These are phyloP conservation scores for Sisymbrium irio DNA, from an alignment of 345 rosid genomes.

Conservation along the genomic window DNA sequence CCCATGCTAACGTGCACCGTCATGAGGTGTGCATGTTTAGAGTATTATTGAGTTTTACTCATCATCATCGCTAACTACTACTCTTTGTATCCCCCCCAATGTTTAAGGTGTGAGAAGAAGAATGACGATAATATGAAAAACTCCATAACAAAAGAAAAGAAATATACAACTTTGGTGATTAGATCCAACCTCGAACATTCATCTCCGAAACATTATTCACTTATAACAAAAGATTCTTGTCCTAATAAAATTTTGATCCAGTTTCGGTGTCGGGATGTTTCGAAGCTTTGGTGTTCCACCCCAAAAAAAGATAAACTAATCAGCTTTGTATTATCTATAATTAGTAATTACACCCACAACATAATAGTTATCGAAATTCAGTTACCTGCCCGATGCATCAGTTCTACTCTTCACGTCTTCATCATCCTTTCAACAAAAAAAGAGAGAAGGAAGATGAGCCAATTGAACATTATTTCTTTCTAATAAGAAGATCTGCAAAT, in stretches of 20 bases:
- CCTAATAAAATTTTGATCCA: neutral
- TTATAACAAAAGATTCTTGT: neutral
- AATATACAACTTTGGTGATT: neutral
- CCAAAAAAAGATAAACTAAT: slow-evolving; percentile 11
- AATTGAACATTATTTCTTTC: neutral
- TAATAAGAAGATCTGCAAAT: slow-evolving; percentile 30
- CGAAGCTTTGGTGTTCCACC: slow-evolving; percentile 32
- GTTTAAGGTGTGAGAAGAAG: neutral
- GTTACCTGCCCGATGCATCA: slow-evolving; percentile 60
- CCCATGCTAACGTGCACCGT: slow-evolving; percentile 85
- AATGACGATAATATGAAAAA: slow-evolving; percentile 9
- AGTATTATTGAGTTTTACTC: slow-evolving; percentile 36
- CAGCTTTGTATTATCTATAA: neutral
- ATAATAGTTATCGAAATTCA: neutral
- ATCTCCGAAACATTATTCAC: slow-evolving; percentile 40
- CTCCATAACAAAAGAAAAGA: neutral
- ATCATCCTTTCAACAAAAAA: slow-evolving; percentile 20
- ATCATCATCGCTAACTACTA: slow-evolving; percentile 40
- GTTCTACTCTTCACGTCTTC: slow-evolving; percentile 31
- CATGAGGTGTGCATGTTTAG: slow-evolving; percentile 41
- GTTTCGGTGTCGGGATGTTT: slow-evolving; percentile 20
- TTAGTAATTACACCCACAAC: slow-evolving; percentile 15
- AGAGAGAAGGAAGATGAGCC: neutral
- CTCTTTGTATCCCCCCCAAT: slow-evolving; percentile 12
- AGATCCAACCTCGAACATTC: slow-evolving; percentile 30